A percentile compares a stretch with the other conserved stretches of the same genome.
These are phyloP conservation scores for Fusarium mexicanum DNA, from an alignment of 2,329 filamentous ascomycete species.

Conservation along the genomic window DNA sequence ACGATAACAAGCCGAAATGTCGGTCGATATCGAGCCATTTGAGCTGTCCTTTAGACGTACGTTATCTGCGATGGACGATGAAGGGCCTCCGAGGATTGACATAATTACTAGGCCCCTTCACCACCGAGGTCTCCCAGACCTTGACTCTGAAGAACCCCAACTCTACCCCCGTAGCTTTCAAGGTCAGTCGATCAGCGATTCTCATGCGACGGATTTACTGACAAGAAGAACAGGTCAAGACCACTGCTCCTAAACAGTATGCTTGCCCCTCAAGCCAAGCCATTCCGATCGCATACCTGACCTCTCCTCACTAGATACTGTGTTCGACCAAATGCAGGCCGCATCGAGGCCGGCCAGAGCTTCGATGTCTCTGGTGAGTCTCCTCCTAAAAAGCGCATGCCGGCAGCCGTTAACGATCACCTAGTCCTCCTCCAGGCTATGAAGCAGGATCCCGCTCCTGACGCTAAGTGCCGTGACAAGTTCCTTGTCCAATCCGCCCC, in stretches of 20 bases:
- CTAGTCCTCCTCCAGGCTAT: constrained; percentile 95
- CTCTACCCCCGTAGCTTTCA: constrained; percentile 72
- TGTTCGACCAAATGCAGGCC: constrained; percentile 94
- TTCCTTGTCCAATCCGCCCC: constrained; percentile 94
- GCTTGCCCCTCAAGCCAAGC: constrained; percentile 25
- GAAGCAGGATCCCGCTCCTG: constrained; percentile 89
- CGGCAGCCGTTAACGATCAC: constrained; percentile 17
- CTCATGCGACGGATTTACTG: constrained; percentile 16
- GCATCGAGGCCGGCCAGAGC: constrained; percentile 88
- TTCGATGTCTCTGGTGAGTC: constrained; percentile 90
- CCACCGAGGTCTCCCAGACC: constrained; percentile 70
- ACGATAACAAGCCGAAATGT: constrained; percentile 71
- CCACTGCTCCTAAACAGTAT: constrained; percentile 98
- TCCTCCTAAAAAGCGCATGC: neutral
- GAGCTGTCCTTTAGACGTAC: constrained; percentile 95
- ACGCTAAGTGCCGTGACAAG: constrained; percentile 95
- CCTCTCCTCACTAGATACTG: constrained; percentile 77
- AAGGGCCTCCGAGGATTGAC: constrained; percentile 30
- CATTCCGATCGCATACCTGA: constrained; percentile 26
- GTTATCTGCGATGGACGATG: constrained; percentile 49
- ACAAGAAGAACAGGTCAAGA: constrained; percentile 81
- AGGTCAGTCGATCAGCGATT: constrained; percentile 61
- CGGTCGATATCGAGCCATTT: constrained; percentile 88
- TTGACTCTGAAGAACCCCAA: constrained; percentile 73
- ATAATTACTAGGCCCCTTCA: constrained; percentile 68